phyloP scores from a whole-genome alignment of 768 basidiomycete species.

The Antrodiella citrinella region DNA sequence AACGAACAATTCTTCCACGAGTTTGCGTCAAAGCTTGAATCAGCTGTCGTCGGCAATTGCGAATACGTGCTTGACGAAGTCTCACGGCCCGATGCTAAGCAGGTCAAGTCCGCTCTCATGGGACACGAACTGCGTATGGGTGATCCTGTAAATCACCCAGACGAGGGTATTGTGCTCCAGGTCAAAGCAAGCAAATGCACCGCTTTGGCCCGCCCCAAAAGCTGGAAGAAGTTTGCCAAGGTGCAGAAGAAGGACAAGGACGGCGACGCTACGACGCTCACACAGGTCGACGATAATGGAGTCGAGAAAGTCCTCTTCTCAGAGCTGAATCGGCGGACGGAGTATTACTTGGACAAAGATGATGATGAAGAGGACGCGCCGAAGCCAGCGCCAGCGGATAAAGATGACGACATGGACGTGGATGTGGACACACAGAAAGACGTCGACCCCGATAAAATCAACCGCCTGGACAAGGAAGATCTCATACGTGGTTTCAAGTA shows the following conservation, averaged over 20 bases:
- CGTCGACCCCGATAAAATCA: conserved; percentile 19
- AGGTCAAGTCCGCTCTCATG: conserved; percentile 57
- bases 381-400: conserved; percentile 4
- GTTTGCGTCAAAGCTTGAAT: conserved; percentile 31
- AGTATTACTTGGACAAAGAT: conserved; percentile 44
- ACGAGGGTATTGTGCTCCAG: conserved; percentile 67
- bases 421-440: conserved; percentile 27
- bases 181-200: conserved; percentile 81
- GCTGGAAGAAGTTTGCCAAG: conserved; percentile 68
- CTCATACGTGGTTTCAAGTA: conserved; percentile 82
- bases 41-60: conserved; percentile 56
- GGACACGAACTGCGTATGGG: conserved; percentile 72
- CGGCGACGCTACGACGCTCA: conserved; percentile 15
- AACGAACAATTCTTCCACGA: conserved; percentile 71
- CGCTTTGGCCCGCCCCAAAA: conserved; percentile 54
- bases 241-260: conserved; percentile 23
- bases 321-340: conserved; percentile 36
- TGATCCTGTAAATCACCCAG: conserved; percentile 52
- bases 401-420: conserved; percentile 18
- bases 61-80: conserved; percentile 58
- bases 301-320: conserved; percentile 31
- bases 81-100: conserved; percentile 52
- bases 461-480: conserved; percentile 68
- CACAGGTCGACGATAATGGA: conserved; percentile 32
- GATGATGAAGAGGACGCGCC: conserved; percentile 23